These are phyloP conservation scores for Turritis glabra DNA, from an alignment of 345 rosid genomes.

Conservation along the genomic window DNA sequence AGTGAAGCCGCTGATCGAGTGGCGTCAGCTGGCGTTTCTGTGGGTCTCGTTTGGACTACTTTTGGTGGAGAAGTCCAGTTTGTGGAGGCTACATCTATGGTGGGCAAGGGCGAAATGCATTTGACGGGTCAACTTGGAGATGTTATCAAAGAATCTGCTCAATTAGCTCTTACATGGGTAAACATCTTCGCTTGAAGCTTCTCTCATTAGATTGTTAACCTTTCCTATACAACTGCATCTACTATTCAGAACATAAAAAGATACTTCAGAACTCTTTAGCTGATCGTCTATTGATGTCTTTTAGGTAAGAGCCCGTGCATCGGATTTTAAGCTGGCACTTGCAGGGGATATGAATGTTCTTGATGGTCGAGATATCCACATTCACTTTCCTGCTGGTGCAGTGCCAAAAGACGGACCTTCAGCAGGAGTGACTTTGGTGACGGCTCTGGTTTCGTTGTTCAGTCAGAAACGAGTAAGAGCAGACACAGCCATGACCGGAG, in stretches of 20 bases:
- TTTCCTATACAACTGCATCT: not conserved
- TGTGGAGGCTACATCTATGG: constrained; percentile 92
- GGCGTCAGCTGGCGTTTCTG: constrained; percentile 86
- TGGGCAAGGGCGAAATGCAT: constrained; percentile 90
- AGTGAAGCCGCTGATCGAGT: constrained; percentile 96
- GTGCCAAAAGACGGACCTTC: constrained; percentile 99
- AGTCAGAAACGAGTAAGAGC: constrained; percentile 86
- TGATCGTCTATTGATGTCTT: constrained; percentile 24
- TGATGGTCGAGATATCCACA: constrained; percentile 87
- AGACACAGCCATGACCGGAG: constrained; percentile 99
- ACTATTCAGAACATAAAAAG: not conserved
- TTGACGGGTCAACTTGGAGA: constrained; percentile 99
- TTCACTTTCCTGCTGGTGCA: constrained; percentile 99
- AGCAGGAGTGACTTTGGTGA: constrained; percentile 96
- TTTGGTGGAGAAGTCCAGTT: constrained; percentile 99
- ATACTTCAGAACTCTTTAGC: not conserved
- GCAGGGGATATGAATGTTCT: constrained; percentile 67
- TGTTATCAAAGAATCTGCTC: constrained; percentile 98
- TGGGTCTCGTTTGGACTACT: constrained; percentile 98
- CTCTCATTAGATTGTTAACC: not conserved
- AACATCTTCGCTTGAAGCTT: constrained; percentile 5
- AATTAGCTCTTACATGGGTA: constrained; percentile 98
- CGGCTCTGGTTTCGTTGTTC: constrained; percentile 88
- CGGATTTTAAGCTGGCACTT: constrained; percentile 70
- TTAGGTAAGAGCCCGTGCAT: constrained; percentile 92